A percentile compares a stretch with the other conserved stretches of the same genome.
Evolutionary conservation across 139 green algal species (phyloP).

Genomic region (Chlamydomonas urium): DNA sequence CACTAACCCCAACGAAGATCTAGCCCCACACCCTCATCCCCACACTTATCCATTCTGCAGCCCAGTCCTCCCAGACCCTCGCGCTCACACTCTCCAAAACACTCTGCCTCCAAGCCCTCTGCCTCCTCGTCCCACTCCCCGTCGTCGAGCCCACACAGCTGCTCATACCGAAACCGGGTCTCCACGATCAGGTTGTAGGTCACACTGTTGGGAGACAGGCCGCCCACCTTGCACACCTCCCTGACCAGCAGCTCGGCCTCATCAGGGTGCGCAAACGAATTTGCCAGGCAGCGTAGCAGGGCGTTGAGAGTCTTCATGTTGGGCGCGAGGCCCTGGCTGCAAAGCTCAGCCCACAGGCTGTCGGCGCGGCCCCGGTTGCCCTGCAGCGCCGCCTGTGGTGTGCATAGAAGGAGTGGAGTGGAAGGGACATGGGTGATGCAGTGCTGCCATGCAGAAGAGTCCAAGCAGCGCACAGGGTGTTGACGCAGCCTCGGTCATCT

Average conservation of each 20-base stretch:
- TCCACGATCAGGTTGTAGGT: conserved; percentile 8
- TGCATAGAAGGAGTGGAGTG: neutral
- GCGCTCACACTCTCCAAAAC: too few species aligned
- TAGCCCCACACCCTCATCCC: too few species aligned
- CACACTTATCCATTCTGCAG: neutral
- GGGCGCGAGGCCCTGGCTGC: neutral
- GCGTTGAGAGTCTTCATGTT: neutral
- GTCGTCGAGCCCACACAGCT: too few species aligned
- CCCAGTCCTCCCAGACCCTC: too few species aligned
- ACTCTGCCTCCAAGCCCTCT: too few species aligned
- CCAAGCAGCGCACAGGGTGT: too few species aligned
- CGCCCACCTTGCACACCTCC: neutral
- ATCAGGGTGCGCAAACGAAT: neutral
- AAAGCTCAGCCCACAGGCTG: conserved; percentile 3
- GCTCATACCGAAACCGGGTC: conserved; percentile 3
- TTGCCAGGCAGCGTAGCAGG: neutral
- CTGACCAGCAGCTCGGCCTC: neutral
- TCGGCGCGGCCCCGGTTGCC: neutral
- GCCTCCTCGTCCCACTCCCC: too few species aligned
- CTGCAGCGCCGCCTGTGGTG: neutral
- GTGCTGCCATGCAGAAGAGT: neutral
- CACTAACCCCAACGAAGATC: too few species aligned
- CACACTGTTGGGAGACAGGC: neutral
- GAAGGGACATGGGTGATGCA: neutral
- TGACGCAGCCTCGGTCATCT: too few species aligned